Base-by-base conservation (phyloP, 2,329 filamentous ascomycete genomes). In the Neofusicoccum sp. region DNA sequence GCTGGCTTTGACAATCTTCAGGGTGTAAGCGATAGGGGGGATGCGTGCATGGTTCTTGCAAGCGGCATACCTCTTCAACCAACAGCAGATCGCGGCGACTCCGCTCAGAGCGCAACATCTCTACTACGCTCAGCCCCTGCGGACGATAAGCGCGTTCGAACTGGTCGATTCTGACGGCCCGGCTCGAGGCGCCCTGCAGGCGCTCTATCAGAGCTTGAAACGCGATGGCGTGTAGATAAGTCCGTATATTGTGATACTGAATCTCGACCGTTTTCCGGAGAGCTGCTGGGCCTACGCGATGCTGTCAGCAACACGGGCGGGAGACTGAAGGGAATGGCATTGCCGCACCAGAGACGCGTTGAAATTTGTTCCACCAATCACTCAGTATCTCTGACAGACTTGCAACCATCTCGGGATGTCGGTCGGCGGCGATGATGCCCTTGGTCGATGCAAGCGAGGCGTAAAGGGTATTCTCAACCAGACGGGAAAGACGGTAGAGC, bases 361-460 rank as follows among this genome's bases (percentile, higher is more conserved):
- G 36, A 7, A 54, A 54, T n/a, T 54, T 54, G 26, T 54, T 54
- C 49, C 49, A 43, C 49, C 49, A 54, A 43, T 43, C 49, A 26
- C 11, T n/a, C n/a, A 54, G 5, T 8, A 54, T 54, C 12, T 54
- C 49, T 4, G 28, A 36, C 28, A 54, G 24, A 28, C 36, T 43
- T 6, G 49, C 20, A 3, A 54, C 36, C 36, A 54, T 43, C 24
- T 54, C 49, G 24, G 49, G 49, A 12, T 54, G 36, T 1, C 49
- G 36, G 14, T 54, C 36, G 7, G 26, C 12, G 8, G 26, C 34
- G 9, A 54, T 43, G 14, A 54, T 54, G 14, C 43, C 49, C 49
- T 54, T 54, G 26, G 49, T 54, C 3, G 49, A 36, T 36, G 36
- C 33, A 5, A 43, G 8, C 4, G 49, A 54, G 14, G 49, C 11